Evolutionary conservation across 2,329 filamentous ascomycete species (phyloP), one percentile per base, ranked within the genome.

Genomic region (Diaporthe vaccinii): DNA sequence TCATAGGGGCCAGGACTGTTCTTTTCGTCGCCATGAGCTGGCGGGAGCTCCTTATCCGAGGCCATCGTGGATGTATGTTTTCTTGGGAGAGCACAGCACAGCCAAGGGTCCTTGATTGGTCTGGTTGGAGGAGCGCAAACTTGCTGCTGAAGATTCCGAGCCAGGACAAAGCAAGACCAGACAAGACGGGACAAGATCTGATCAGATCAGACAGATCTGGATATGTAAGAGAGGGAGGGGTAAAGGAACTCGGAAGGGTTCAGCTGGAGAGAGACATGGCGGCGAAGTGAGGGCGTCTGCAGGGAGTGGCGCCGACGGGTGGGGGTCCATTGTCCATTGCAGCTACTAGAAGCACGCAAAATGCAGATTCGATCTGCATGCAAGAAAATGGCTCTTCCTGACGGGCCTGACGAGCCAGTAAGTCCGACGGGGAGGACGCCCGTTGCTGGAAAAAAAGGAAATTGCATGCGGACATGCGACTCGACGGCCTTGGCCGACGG

Each of bases 261-360:
- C 49, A 41, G 49, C 65, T 41, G n/a, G 22, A 7, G 14, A 25
- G n/a, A 69, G 65, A 69, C 49, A 65, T 65, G 41, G 65, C 49
- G 49, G 49, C 65, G 12, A 55, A 28, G 49, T 55, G 65, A 69
- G 31, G 31, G 46, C 46, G 12, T 53, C 7, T 14, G 46, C 62
- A 68, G 62, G 62, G 65, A 68, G 65, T 68, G 65, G 65, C 65
- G 65, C 65, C 65, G 65, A 55, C 65, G 65, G 31, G 65, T 69
- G 65, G 65, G 41, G 34, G 34, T 34, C 34, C 34, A 34, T 34
- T 34, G 34, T 55, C 65, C 65, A 39, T 51, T 36, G 10, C 34
- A 20, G 10, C 44, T 10, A 59, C 61, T 46, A 6, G 46, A 36
- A 22, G 31, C 31, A 53, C 12, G 8, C 41, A 34, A 39, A 20